Conservation (phyloP, 1,284 basidiomycete species). For the Athelia sp. region DNA sequence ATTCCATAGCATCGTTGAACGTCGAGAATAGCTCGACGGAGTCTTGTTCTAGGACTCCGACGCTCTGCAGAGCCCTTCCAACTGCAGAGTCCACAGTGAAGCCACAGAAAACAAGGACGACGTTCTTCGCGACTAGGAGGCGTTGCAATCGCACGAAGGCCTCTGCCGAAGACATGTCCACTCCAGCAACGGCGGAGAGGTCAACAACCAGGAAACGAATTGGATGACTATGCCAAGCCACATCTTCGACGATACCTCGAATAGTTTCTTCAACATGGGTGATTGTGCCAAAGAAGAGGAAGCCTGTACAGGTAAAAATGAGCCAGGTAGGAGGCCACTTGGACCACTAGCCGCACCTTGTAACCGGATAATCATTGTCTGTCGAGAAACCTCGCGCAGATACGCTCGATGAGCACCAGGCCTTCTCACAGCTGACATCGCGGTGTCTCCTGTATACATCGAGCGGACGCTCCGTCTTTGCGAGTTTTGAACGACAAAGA, state of each 20-base stretch:
- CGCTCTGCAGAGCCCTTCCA: constrained; percentile 66
- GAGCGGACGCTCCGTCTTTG: constrained; percentile 79
- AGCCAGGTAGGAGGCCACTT: not conserved
- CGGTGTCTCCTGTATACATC: constrained; percentile 73
- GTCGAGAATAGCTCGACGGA: constrained; percentile 82
- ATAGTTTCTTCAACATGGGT: constrained; percentile 82
- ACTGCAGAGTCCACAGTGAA: constrained; percentile 59
- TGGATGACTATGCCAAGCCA: constrained; percentile 74
- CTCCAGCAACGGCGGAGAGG: constrained; percentile 79
- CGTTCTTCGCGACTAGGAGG: constrained; percentile 69
- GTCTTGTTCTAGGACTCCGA: constrained; percentile 72
- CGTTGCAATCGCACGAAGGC: constrained; percentile 92
- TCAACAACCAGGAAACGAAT: constrained; percentile 90
- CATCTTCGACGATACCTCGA: constrained; percentile 67
- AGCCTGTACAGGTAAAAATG: constrained; percentile 38
- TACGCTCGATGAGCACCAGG: constrained; percentile 88
- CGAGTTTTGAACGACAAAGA: constrained; percentile 95
- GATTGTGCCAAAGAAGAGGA: constrained; percentile 97
- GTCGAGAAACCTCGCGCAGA: constrained; percentile 85
- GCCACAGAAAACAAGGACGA: constrained; percentile 89
- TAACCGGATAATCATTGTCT: constrained; percentile 86
- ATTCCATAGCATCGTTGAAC: constrained; percentile 92
- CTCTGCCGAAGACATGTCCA: constrained; percentile 95
- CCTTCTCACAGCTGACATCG: constrained; percentile 88
- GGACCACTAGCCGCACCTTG: constrained; percentile 53